Conservation (phyloP, 2,329 filamentous ascomycete species). For the Diplocarpon rosae region DNA sequence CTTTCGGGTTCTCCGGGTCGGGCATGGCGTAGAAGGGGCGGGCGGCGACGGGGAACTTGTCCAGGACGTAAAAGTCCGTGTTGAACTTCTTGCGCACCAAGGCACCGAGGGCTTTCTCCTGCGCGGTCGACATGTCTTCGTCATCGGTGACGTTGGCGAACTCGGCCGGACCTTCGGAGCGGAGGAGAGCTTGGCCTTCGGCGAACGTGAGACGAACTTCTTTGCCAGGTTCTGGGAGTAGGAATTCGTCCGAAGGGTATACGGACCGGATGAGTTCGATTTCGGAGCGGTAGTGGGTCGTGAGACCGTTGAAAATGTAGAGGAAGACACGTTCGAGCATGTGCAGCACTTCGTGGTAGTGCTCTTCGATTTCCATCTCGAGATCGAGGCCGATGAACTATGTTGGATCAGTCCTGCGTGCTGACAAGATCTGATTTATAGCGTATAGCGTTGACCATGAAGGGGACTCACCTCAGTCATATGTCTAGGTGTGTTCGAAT, state of each 20-base stretch:
- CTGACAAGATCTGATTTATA: not conserved
- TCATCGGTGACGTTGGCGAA: constrained; percentile 59
- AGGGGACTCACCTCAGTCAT: constrained; percentile 54
- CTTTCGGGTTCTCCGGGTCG: constrained; percentile 52
- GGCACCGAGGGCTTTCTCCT: constrained; percentile 81
- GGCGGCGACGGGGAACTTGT: constrained; percentile 86
- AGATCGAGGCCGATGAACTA: constrained; percentile 78
- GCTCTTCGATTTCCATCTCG: constrained; percentile 76
- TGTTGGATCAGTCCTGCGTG: constrained; percentile 5
- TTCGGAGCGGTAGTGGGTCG: constrained; percentile 50
- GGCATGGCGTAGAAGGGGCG: constrained; percentile 90
- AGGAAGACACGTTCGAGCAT: constrained; percentile 66
- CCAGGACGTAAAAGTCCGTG: constrained; percentile 93
- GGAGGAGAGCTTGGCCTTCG: constrained; percentile 66
- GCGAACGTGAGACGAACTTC: constrained; percentile 68
- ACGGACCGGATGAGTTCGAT: constrained; percentile 61
- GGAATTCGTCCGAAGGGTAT: constrained; percentile 69
- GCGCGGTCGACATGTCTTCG: constrained; percentile 70
- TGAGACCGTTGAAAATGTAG: constrained; percentile 67
- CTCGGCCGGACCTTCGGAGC: constrained; percentile 60
- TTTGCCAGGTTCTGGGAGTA: constrained; percentile 63
- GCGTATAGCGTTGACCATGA: not conserved
- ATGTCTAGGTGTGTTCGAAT: constrained; percentile 74
- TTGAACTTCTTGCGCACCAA: constrained; percentile 81
- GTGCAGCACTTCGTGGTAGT: constrained; percentile 64